These are phyloP conservation scores for Aspergillus neoniger DNA, from an alignment of 2,329 filamentous ascomycete species.

Conservation along the genomic window DNA sequence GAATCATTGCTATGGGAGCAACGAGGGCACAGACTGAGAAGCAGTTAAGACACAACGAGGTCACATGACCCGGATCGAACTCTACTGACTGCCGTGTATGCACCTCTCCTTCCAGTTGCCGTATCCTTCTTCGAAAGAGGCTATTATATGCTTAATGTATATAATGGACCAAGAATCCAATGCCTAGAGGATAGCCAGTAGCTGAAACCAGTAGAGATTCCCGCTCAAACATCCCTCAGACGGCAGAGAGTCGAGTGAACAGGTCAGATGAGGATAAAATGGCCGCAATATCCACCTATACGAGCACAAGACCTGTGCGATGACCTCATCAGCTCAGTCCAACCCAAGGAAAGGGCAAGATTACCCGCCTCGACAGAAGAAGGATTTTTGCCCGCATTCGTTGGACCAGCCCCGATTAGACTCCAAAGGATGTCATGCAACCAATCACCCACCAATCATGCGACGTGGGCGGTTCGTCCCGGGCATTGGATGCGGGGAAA, in stretches of 20 bases:
- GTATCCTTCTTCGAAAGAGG: not conserved
- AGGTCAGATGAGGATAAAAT: not conserved
- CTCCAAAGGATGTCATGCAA: not conserved
- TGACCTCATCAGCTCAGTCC: not conserved
- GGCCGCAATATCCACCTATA: not conserved
- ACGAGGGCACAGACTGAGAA: not conserved
- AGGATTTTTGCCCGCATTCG: not conserved
- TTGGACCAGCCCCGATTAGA: too few species aligned
- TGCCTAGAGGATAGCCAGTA: too few species aligned
- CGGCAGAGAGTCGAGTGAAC: not conserved
- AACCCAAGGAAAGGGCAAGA: not conserved
- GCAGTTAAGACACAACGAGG: not conserved
- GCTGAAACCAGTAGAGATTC: too few species aligned
- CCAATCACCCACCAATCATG: not conserved
- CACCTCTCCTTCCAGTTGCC: too few species aligned
- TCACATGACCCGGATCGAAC: not conserved
- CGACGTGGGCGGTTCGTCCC: not conserved
- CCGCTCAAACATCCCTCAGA: too few species aligned
- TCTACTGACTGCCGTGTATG: not conserved
- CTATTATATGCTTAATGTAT: not conserved
- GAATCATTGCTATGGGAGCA: not conserved
- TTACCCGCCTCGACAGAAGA: not conserved
- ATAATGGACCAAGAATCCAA: too few species aligned
- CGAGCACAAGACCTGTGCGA: not conserved
- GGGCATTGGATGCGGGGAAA: not conserved